Percentiles rank a stretch among this genome's conserved stretches.
phyloP scores from a whole-genome alignment of 495 filamentous ascomycete species.

The Aspergillus avenaceus region DNA sequence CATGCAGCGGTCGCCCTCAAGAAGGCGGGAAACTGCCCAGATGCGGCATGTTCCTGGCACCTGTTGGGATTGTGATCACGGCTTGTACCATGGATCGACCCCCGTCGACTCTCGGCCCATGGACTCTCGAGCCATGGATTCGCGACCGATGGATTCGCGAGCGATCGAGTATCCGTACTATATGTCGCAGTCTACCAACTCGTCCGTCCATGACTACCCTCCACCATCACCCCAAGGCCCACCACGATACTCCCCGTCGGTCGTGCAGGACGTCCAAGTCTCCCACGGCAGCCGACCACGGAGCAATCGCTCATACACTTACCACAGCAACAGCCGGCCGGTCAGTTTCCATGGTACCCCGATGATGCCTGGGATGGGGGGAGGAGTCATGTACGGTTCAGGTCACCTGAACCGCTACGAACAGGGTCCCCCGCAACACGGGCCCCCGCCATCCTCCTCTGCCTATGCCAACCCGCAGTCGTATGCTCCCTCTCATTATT shows the following conservation, averaged over 20 bases:
- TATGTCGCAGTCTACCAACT: conserved; percentile 16
- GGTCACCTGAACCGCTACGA: conserved; percentile 28
- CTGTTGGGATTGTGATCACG: conserved; percentile 31
- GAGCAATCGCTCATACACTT: conserved; percentile 27
- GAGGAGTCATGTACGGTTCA: conserved; percentile 27
- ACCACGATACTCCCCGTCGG: conserved; percentile 21
- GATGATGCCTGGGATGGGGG: conserved; percentile 26
- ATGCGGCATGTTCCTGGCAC: conserved; percentile 24
- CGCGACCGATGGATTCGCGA: too few relatives aligned
- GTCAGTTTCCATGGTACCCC: conserved; percentile 44
- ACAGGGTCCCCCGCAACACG: conserved; percentile 35
- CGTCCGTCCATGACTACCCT: conserved; percentile 28
- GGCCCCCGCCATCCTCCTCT: conserved; percentile 34
- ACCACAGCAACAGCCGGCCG: conserved; percentile 34
- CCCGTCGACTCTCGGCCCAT: too few relatives aligned
- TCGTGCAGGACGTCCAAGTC: conserved; percentile 26
- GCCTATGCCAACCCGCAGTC: conserved; percentile 28
- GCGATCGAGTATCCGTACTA: conserved; percentile 29
- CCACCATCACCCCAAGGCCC: conserved; percentile 26
- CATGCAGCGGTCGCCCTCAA: conserved; percentile 31
- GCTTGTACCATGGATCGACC: conserved; percentile 28
- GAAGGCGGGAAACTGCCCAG: conserved; percentile 29
- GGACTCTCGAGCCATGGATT: too few relatives aligned
- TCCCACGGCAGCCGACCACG: conserved; percentile 26
- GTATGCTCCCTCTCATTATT: conserved; percentile 29